Base-by-base conservation (phyloP, 2,329 filamentous ascomycete genomes). In the Neofusicoccum laricinum region DNA sequence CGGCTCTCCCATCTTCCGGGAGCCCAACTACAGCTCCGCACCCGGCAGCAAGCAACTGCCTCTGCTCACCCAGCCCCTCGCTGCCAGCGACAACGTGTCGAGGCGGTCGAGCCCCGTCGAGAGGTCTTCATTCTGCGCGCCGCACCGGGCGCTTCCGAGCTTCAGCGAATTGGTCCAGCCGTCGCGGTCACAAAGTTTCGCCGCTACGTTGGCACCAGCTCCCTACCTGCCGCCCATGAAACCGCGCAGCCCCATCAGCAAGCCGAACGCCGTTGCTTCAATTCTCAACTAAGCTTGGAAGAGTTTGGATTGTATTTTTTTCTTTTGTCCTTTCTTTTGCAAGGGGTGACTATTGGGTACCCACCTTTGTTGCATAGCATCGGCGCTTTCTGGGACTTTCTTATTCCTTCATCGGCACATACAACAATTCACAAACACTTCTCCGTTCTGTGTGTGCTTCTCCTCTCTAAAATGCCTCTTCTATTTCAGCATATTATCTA, bases 151-250 rank as follows among this genome's bases (percentile, higher is more conserved):
- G 15, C 68, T 77, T 15, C 75, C 75, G 63, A 57, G 71, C 21
- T 76, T 75, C 66, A 68, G 73, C 49, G 71, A 71, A 8, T 67
- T 77, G 21, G 69, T 71, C 5, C 61, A 76, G 67, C 71, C 74
- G 50, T 70, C 69, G 3, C 70, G 67, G 11, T 64, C 75, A 3
- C 67, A 69, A 4, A 46, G 38, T 32, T 21, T 53, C 21, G n/a
- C 61, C 10, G 12, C 17, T 2, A 51, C 46, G 2, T 36, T 51
- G n/a, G 38, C 49, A 5, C 49, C 61, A 10, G 50, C 48, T 8
- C 49, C 61, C 15, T 72, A 71, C 17, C 67, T 73, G n/a, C 53
- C 65, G 7, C 68, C 65, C 14, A 59, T 49, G 63, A 59, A 64
- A 45, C 45, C 63, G 11, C 38, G 45, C 15, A 50, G 46, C 17